Base-by-base conservation (phyloP, 2,329 filamentous ascomycete species). In the Exophiala oligosperma region DNA sequence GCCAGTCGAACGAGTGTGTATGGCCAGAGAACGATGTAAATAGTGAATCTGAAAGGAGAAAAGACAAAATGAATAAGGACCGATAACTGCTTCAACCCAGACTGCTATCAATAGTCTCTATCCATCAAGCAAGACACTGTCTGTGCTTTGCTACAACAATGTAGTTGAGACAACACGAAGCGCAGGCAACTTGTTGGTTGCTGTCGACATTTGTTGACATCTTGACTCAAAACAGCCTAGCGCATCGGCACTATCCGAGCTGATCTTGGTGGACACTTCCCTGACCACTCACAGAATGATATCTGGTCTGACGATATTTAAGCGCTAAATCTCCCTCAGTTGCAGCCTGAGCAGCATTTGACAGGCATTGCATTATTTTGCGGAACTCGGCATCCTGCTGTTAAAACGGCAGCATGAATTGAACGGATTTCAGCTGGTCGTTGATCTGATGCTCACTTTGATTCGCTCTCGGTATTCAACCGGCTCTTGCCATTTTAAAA, bases 1-100 rank as follows among this genome's bases (percentile, higher is more conserved):
- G n/a, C 21, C 29, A n/a, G 37, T 48, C 21, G 37, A 50, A 32
- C 49, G 54, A 54, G 28, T 35, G 49, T 50, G 14, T 49, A 48
- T n/a, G 14, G 35, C 21, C 17, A 17, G n/a, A 26, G 21, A 21
- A 26, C 51, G 41, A 47, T 29, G 3, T 24, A 14, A 29, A 44
- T 11, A 11, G 23, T 48, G 44, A 32, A 7, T 26, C 26, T 26
- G 7, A 9, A 35, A 9, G 32, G 4, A 2, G 14, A 52, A 52
- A 29, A 40, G 32, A 23, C 21, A 23, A 23, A 51, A 9, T n/a
- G 7, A 24, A 3, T 5, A 44, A 32, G 37, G 38, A 43, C 32
- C 32, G 32, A 35, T 9, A 35, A 35, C 32, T 35, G 32, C 32
- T 9, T 6, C 32, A 35, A 11, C 32, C 32, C 32, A 35, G 32